Base-by-base conservation (phyloP, 306 rosid genomes). In the Cicer pinnatifidum region DNA sequence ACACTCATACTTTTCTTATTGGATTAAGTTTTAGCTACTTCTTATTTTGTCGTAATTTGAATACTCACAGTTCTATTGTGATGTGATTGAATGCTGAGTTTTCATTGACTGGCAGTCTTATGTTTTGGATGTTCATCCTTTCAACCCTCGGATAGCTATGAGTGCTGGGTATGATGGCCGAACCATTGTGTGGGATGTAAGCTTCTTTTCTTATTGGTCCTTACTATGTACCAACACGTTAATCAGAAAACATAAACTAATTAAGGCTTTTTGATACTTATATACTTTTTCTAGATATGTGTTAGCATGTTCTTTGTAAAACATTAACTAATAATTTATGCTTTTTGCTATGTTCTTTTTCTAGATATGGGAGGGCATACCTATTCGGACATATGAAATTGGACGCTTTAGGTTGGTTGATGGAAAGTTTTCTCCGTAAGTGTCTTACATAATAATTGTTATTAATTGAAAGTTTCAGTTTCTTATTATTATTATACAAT, bases 101-200 rank as follows among this genome's bases (percentile, higher is more conserved):
- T 84, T 84, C 72, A 58, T 69, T 75, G 75, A 43, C 75, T 87
- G 76, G 77, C 86, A 92, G 97, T 86, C 97, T 71, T 92, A 89
- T 51, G 97, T 92, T 78, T 79, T 92, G 92, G 97, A 89, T 89
- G 97, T 92, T 63, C 97, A 92, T 88, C 97, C 97, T 71, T 92
- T 92, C 83, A 92, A 92, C 81, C 96, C 97, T 74, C 91, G 93
- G 81, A 92, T 92, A 80, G 97, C 97, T 52, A 89, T 92, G 97
- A 92, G 97, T 80, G 97, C 97, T 79, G 97, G 97, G 54, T 92
- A 92, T 83, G 97, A 92, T 85, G 97, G 97, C 69, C 80, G 57
- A 72, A 88, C 93, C 28, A 92, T 92, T 75, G 90, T 92, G 72
- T 92, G 97, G 97, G 97, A 92, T 85, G 97, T 92, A 86, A 92